Base-by-base conservation (phyloP, 2,329 filamentous ascomycete species). In the Colletotrichum musicola region DNA sequence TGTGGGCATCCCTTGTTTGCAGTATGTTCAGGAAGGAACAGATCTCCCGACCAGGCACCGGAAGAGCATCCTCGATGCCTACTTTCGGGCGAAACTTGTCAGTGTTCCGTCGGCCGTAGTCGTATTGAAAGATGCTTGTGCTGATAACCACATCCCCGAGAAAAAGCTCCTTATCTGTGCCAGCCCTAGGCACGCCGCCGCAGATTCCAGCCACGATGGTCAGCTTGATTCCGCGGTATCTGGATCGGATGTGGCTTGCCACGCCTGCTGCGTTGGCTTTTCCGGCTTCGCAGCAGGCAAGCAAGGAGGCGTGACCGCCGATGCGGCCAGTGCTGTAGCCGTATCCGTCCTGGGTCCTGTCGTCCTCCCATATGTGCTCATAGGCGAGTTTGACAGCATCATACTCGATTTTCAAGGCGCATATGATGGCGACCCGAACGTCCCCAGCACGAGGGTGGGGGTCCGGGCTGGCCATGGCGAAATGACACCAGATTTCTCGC, bases 151-250 rank as follows among this genome's bases (percentile, higher is more conserved):
- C 78, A 57, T 81, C 78, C 2, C 80, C 79, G 0, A 81, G 68
- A 0, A 78, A 50, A 0, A 74, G 55, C 40, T 75, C 73, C 1
- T 42, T 2, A 1, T 44, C 1, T 6, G 20, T 44, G 0, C 27
- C 6, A 2, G 25, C 53, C 0, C 46, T 12, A 1, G 81, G 80
- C 3, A 79, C 73, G n/a, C 78, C 81, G 0, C 81, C 82, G 50
- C 81, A 83, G 9, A 83, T 75, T 0, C 81, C 82, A 4, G 79
- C 76, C 1, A 84, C 54, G 1, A 84, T 50, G 1, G 69, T 77
- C 0, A 83, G 73, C 42, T 73, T 75, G 5, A 84, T 64, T 2
- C 69, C 64, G 0, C 65, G 61, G 53, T 78, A 84, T 55, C 79
- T 83, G 2, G 68, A 72, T 0, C 74, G 74, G 14, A 83, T 63